Evolutionary conservation across 1,284 basidiomycete species (phyloP).

Genomic region (Leccinum griseonigrum): DNA sequence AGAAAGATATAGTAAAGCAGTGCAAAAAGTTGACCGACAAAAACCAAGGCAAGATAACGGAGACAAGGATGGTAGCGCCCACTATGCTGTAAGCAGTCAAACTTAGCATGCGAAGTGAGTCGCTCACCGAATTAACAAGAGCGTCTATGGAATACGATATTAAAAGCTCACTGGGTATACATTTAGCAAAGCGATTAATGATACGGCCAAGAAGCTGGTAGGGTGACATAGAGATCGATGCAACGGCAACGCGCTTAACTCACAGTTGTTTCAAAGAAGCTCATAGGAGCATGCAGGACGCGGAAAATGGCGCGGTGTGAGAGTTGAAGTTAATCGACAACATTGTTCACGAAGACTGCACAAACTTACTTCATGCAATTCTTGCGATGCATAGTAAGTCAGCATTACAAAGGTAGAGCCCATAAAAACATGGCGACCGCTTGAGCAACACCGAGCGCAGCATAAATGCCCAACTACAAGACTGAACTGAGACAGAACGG

Average conservation of each 20-base stretch:
- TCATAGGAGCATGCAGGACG: background rate
- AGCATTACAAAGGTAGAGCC: constrained; percentile 53
- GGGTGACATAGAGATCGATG: background rate
- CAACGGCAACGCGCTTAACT: constrained; percentile 12
- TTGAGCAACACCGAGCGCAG: constrained; percentile 44
- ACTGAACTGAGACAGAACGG: constrained; percentile 3
- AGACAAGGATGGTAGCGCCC: constrained; percentile 76
- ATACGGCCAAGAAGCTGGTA: constrained; percentile 83
- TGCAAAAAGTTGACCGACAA: constrained; percentile 68
- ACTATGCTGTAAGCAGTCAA: constrained; percentile 64
- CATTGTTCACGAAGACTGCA: background rate
- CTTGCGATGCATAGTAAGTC: constrained; percentile 36
- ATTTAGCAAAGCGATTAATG: constrained; percentile 53
- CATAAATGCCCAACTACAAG: constrained; percentile 44
- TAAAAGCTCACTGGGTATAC: background rate
- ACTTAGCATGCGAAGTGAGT: constrained; percentile 76
- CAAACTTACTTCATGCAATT: background rate
- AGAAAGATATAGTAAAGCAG: constrained; percentile 59
- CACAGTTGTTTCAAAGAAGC: constrained; percentile 84
- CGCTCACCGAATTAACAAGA: constrained; percentile 76
- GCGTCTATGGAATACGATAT: constrained; percentile 37
- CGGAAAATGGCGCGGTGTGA: background rate
- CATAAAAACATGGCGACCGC: constrained; percentile 53
- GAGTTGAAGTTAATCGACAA: constrained; percentile 28
- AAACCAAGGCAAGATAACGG: constrained; percentile 83